phyloP scores from a whole-genome alignment of 116 monocot species.

The Dioscorea cayenensis region DNA sequence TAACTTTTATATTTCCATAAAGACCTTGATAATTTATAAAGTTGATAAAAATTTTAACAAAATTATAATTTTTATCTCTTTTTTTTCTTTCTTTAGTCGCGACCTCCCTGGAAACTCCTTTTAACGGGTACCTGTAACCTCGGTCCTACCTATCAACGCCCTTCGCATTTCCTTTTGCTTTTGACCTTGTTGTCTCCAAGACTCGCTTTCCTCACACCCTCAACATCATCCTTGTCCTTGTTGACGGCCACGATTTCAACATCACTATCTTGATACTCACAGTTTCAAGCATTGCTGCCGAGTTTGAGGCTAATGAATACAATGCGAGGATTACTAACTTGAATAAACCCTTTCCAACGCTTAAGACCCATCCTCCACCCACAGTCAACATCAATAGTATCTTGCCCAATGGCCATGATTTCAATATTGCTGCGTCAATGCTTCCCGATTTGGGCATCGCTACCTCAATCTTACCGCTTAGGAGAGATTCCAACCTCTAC shows the following conservation, averaged over 20 bases:
- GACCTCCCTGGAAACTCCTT: too few species aligned
- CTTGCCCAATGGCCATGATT: too few species aligned
- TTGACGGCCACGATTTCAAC: slow-evolving; percentile 73
- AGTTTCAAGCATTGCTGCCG: slow-evolving; percentile 68
- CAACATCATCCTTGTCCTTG: slow-evolving; percentile 67
- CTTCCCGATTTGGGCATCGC: too few species aligned
- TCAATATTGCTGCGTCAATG: too few species aligned
- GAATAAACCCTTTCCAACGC: too few species aligned
- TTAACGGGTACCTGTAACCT: not conserved
- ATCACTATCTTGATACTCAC: slow-evolving; percentile 78
- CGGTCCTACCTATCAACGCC: slow-evolving; percentile 55
- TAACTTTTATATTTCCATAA: too few species aligned
- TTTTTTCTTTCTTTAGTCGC: too few species aligned
- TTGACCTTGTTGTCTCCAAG: slow-evolving; percentile 72
- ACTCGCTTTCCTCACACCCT: slow-evolving; percentile 26
- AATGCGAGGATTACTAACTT: slow-evolving; percentile 23
- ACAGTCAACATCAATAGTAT: too few species aligned
- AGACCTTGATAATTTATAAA: too few species aligned
- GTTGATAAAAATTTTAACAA: too few species aligned
- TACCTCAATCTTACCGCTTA: slow-evolving; percentile 30
- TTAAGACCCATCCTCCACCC: too few species aligned
- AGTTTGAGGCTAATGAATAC: slow-evolving; percentile 66
- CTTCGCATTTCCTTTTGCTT: slow-evolving; percentile 53
- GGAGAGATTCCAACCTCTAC: slow-evolving; percentile 65
- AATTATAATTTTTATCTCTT: too few species aligned